Evolutionary conservation across 495 filamentous ascomycete genomes (phyloP).

Genomic region (Talaromyces wortmannii): DNA sequence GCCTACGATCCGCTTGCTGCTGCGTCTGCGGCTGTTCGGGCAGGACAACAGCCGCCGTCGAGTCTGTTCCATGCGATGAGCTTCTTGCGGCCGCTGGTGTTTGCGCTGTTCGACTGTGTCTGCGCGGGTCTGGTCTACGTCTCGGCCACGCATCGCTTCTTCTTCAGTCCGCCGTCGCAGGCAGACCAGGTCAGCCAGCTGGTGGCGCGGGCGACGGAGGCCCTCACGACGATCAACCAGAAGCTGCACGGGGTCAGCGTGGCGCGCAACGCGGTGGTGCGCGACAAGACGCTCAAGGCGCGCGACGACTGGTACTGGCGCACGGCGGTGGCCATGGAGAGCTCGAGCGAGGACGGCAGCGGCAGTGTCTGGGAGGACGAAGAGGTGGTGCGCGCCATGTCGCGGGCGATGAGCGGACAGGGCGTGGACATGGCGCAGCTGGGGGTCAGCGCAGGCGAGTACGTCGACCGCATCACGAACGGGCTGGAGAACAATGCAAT

Average conservation of each 20-base stretch:
- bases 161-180: slow-evolving; percentile 43
- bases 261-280: slow-evolving; percentile 50
- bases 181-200: slow-evolving; percentile 35
- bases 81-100: slow-evolving; percentile 46
- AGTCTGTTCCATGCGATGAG: slow-evolving; percentile 63
- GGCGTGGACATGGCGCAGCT: slow-evolving; percentile 42
- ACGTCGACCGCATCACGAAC: slow-evolving; percentile 33
- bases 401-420: slow-evolving; percentile 35
- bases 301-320: slow-evolving; percentile 54
- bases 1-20: slow-evolving; percentile 58
- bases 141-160: slow-evolving; percentile 66
- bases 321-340: slow-evolving; percentile 34
- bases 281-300: slow-evolving; percentile 47
- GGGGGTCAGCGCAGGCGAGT: slow-evolving; percentile 35
- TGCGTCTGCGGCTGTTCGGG: slow-evolving; percentile 24
- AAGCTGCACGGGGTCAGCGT: slow-evolving; percentile 50
- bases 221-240: slow-evolving; percentile 34
- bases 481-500: slow-evolving; percentile 21
- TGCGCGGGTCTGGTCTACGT: slow-evolving; percentile 62
- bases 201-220: slow-evolving; percentile 30
- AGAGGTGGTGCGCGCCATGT: slow-evolving; percentile 49
- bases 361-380: slow-evolving; percentile 45
- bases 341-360: slow-evolving; percentile 17
- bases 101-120: slow-evolving; percentile 55
- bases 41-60: slow-evolving; percentile 22